phyloP scores from a whole-genome alignment of 2,329 filamentous ascomycete species.

The Amauroascus verrucosus region DNA sequence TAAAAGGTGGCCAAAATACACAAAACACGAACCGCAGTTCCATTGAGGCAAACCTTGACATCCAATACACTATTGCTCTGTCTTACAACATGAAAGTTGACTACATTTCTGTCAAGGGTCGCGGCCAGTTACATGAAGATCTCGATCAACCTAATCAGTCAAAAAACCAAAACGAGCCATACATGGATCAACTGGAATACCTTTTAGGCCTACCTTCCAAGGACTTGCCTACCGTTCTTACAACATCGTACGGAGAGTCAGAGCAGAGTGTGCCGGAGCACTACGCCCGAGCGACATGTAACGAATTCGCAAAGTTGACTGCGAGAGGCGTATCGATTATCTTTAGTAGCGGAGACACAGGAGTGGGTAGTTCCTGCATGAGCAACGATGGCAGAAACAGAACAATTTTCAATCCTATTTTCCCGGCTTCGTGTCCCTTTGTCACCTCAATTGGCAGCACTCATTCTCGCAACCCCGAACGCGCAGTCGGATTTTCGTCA shows the following conservation, averaged over 20 bases:
- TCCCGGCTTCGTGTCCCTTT: slow-evolving; percentile 51
- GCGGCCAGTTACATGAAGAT: slow-evolving; percentile 43
- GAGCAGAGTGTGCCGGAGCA: slow-evolving; percentile 51
- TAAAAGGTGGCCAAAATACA: slow-evolving; percentile 47
- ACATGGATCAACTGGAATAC: slow-evolving; percentile 53
- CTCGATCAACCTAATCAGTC: slow-evolving; percentile 31
- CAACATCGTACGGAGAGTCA: slow-evolving; percentile 59
- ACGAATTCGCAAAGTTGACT: slow-evolving; percentile 53
- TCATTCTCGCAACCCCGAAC: slow-evolving; percentile 39
- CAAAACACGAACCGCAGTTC: slow-evolving; percentile 37
- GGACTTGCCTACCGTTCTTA: slow-evolving; percentile 54
- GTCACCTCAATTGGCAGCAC: slow-evolving; percentile 55
- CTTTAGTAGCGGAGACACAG: slow-evolving; percentile 53
- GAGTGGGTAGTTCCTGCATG: slow-evolving; percentile 46
- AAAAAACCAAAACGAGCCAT: slow-evolving; percentile 54
- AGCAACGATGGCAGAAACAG: slow-evolving; percentile 47
- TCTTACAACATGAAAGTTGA: slow-evolving; percentile 42
- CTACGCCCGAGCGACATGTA: slow-evolving; percentile 54
- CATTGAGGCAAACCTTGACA: slow-evolving; percentile 54
- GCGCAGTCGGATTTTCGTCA: slow-evolving; percentile 41
- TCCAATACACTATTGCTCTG: slow-evolving; percentile 50
- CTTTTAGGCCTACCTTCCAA: slow-evolving; percentile 46
- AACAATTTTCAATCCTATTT: slow-evolving; percentile 44
- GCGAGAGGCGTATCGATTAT: slow-evolving; percentile 56
- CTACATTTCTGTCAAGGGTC: slow-evolving; percentile 52